Percentiles rank a stretch among this genome's conserved stretches.
These are phyloP conservation scores for Chenopodium berlandieri DNA, from an alignment of 148 eudicot species.

Conservation along the genomic window DNA sequence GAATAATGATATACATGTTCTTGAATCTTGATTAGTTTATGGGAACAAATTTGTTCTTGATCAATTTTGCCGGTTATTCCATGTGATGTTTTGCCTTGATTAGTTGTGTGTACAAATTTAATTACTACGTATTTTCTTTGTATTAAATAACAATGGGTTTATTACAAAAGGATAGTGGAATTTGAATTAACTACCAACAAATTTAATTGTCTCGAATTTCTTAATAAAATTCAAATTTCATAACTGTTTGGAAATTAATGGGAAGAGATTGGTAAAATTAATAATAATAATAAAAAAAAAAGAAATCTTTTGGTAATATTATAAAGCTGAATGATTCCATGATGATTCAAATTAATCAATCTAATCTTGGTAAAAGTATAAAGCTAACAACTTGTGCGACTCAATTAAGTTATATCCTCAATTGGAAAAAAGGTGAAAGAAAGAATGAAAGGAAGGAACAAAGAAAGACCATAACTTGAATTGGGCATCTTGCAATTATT, in stretches of 20 bases:
- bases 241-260: neutral
- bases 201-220: too few relatives aligned
- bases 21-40: too few relatives aligned
- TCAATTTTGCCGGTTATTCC: neutral
- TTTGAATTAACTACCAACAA: too few relatives aligned
- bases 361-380: slow-evolving; percentile 18
- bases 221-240: too few relatives aligned
- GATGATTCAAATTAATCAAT: slow-evolving; percentile 6
- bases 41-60: too few relatives aligned
- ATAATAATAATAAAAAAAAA: neutral
- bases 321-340: slow-evolving; percentile 9
- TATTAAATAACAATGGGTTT: too few relatives aligned
- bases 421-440: slow-evolving; percentile 5
- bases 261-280: too few relatives aligned
- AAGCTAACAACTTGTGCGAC: slow-evolving; percentile 19
- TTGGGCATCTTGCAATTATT: slow-evolving; percentile 6
- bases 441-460: slow-evolving; percentile 12
- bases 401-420: slow-evolving; percentile 11
- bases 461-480: slow-evolving; percentile 15
- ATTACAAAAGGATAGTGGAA: too few relatives aligned
- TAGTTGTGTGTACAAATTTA: too few relatives aligned
- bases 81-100: neutral
- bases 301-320: neutral
- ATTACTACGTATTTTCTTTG: too few relatives aligned
- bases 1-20: too few relatives aligned